These are phyloP conservation scores for Fusarium fracticaudum DNA, from an alignment of 2,329 filamentous ascomycete species.

Conservation along the genomic window DNA sequence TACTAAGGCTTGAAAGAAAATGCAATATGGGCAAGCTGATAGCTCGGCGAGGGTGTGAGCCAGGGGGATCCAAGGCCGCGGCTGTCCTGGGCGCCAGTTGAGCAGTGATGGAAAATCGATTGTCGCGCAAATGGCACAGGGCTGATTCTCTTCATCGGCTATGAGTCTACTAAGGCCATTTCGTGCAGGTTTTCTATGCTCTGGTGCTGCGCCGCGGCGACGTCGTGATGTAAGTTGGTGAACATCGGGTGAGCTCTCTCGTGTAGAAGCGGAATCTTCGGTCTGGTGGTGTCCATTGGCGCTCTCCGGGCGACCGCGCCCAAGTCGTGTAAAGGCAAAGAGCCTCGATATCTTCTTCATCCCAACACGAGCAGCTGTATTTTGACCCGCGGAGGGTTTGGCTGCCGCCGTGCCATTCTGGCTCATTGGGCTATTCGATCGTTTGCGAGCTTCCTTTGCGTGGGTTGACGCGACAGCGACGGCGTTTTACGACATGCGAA, in stretches of 20 bases:
- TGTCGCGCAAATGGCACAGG: constrained; percentile 47
- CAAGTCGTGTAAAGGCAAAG: constrained; percentile 46
- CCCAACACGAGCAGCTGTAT: constrained; percentile 25
- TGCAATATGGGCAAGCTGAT: constrained; percentile 50
- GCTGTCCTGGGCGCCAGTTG: constrained; percentile 49
- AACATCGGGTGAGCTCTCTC: constrained; percentile 44
- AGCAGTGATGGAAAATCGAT: constrained; percentile 50
- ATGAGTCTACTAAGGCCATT: constrained; percentile 45
- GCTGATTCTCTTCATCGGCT: constrained; percentile 40
- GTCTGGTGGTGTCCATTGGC: constrained; percentile 27
- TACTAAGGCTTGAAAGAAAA: constrained; percentile 51
- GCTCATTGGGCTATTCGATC: constrained; percentile 36
- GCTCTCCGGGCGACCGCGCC: constrained; percentile 41
- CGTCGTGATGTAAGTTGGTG: constrained; percentile 49
- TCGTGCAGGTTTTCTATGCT: constrained; percentile 38
- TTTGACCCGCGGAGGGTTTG: constrained; percentile 32
- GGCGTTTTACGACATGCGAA: constrained; percentile 32
- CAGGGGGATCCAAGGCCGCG: constrained; percentile 50
- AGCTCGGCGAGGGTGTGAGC: constrained; percentile 45
- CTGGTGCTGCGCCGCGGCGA: constrained; percentile 34
- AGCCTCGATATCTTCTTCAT: constrained; percentile 53
- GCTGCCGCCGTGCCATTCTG: constrained; percentile 41
- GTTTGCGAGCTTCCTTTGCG: constrained; percentile 19
- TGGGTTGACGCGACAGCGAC: constrained; percentile 28
- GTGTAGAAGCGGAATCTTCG: constrained; percentile 36